These are phyloP conservation scores for Neurospora africana DNA, from an alignment of 495 filamentous ascomycete species.

Conservation along the genomic window DNA sequence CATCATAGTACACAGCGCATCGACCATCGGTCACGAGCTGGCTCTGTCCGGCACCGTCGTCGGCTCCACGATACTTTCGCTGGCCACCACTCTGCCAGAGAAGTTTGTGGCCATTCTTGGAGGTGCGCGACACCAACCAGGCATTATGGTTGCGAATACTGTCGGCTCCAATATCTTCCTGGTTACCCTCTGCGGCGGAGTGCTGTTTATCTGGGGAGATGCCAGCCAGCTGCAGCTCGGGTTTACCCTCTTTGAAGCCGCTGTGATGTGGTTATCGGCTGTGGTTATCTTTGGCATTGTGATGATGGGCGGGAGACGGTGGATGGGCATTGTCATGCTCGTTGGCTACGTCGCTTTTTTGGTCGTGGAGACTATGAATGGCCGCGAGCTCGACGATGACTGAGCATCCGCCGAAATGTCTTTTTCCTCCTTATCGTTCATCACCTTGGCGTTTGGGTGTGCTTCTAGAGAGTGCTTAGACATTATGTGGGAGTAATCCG, in stretches of 20 bases:
- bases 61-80: slow-evolving; percentile 42
- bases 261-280: slow-evolving; percentile 26
- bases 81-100: slow-evolving; percentile 48
- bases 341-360: slow-evolving; percentile 30
- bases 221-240: slow-evolving; percentile 9
- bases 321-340: slow-evolving; percentile 29
- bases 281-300: slow-evolving; percentile 21
- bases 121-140: slow-evolving; percentile 32
- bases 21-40: slow-evolving; percentile 27
- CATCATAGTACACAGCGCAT: slow-evolving; percentile 34
- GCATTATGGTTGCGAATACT: slow-evolving; percentile 44
- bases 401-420: neutral
- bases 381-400: slow-evolving; percentile 11
- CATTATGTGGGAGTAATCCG: neutral
- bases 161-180: slow-evolving; percentile 48
- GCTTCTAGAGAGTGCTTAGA: neutral
- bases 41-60: slow-evolving; percentile 37
- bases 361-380: slow-evolving; percentile 26
- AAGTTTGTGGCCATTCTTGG: slow-evolving; percentile 42
- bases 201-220: slow-evolving; percentile 25
- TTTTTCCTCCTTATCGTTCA: neutral
- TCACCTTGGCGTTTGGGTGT: neutral
- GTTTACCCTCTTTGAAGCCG: slow-evolving; percentile 26
- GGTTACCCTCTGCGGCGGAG: slow-evolving; percentile 39
- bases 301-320: slow-evolving; percentile 21